A percentile compares a stretch with the other conserved stretches of the same genome.
Conservation (phyloP, 2,329 filamentous ascomycete species). For the Fusarium denticulatum region DNA sequence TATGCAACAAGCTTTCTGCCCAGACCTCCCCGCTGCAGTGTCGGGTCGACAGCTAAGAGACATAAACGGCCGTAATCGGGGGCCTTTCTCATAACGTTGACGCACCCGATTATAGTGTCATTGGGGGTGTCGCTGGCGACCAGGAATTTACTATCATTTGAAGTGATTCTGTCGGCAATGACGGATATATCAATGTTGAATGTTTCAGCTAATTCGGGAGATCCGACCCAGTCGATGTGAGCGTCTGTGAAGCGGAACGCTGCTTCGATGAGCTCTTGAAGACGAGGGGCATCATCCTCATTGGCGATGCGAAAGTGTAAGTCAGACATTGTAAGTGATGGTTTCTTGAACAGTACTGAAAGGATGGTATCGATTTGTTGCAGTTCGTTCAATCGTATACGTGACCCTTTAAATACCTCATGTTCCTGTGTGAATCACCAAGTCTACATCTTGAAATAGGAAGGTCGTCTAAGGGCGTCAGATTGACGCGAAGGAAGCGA, state of each 20-base stretch:
- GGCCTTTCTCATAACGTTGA: conserved; percentile 43
- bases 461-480: conserved; percentile 20
- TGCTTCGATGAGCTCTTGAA: conserved; percentile 51
- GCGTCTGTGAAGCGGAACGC: conserved; percentile 54
- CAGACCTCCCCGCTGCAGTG: conserved; percentile 46
- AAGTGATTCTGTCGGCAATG: conserved; percentile 61
- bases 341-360: conserved; percentile 11
- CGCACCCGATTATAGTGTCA: conserved; percentile 40
- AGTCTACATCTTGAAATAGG: not conserved
- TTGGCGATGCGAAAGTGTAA: conserved; percentile 51
- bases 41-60: conserved; percentile 49
- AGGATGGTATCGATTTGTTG: not conserved
- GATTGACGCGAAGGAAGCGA: conserved; percentile 2
- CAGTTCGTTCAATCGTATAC: not conserved
- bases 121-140: conserved; percentile 36
- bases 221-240: conserved; percentile 47
- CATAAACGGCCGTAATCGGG: conserved; percentile 44
- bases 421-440: not conserved
- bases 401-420: conserved; percentile 23
- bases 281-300: conserved; percentile 46
- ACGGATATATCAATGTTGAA: conserved; percentile 77
- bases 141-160: conserved; percentile 44
- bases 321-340: not conserved
- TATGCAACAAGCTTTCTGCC: conserved; percentile 47
- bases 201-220: conserved; percentile 68